Evolutionary conservation across 2,329 filamentous ascomycete genomes (phyloP), one percentile per base, ranked within the genome.

Genomic region (Magnaporthiopsis rhizophila): DNA sequence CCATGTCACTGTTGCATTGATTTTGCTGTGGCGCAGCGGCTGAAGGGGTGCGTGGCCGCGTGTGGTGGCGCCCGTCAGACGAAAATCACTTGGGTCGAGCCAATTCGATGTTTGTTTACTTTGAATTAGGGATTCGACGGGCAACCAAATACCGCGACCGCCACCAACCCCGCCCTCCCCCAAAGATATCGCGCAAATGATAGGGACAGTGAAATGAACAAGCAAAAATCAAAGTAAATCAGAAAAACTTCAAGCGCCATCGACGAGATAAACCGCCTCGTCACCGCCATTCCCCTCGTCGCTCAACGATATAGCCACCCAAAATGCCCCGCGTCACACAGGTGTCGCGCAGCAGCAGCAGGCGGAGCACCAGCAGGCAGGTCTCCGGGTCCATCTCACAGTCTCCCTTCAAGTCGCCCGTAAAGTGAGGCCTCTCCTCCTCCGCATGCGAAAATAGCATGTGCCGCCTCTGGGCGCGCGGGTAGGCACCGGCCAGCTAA

Each of bases 301-400:
- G 26, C 24, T 12, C 3, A 32, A 15, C n/a, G 63, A 69, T 50
- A 60, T 57, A 56, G 68, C 66, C 65, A 61, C 65, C 30, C 69
- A 67, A 67, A 62, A 86, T 86, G 84, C 81, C 84, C 78, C 83
- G 84, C 71, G 83, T 86, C 68, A 80, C 83, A 65, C 82, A 86
- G 71, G 77, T 75, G 45, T 79, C 82, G 68, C 83, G 83, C 68
- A 74, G 80, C 63, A 80, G 78, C 69, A 78, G 74, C 69, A 67
- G 68, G 66, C 68, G 68, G 53, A 68, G 68, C 63, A 68, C 72
- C 64, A 77, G 74, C 71, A 80, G 80, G 73, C 76, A 77, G 57
- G 77, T 78, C 24, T 81, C 82, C 45, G 80, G 78, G 64, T 79
- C 81, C 24, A 71, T 78, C 61, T 69, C 77, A 36, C 76, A 77